Base-by-base conservation (phyloP, 2,329 filamentous ascomycete species). In the Fonsecaea multimorphosa region DNA sequence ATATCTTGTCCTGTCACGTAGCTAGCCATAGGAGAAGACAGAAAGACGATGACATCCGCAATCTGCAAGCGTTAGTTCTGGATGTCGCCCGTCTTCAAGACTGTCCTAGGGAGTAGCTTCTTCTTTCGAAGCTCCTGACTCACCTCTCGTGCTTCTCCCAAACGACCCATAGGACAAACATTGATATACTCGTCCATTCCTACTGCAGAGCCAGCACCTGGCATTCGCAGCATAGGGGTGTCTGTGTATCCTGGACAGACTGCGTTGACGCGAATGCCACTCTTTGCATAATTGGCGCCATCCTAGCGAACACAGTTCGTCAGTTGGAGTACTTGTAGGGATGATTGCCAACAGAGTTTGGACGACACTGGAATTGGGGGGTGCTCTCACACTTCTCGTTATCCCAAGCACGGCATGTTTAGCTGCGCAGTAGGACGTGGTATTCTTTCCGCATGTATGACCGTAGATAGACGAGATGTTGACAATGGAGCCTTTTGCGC, bases 381-480 rank as follows among this genome's bases (percentile, higher is more conserved):
- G 12, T n/a, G 11, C 2, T 12, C 58, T 44, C 32, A 62, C 59
- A 22, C 31, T 62, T 44, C 34, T 32, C n/a, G 59, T 62, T 4
- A 62, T 62, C 22, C 59, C 59, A 1, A 62, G 32, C 2, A 62
- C 51, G 11, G 49, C 59, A 44, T 62, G 59, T 22, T 62, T 62
- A 2, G 49, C 51, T 8, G 59, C 49, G 49, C 46, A 44, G 34
- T 62, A 62, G 29, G 59, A 36, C 1, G 51, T 44, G 8, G 29
- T 62, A 16, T 44, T 52, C 24, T 38, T 40, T 9, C 46, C 59
- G n/a, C 59, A 62, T 0, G 27, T 55, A 16, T 55, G 59, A n/a
- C 59, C 59, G 34, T 62, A 62, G 51, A 55, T 55, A 2, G 59
- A 62, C 16, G 59, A 62, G 27, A 62, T 31, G 14, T 62, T 62